phyloP scores from a whole-genome alignment of 2,329 filamentous ascomycete species.

The Tolypocladium guangdongense region DNA sequence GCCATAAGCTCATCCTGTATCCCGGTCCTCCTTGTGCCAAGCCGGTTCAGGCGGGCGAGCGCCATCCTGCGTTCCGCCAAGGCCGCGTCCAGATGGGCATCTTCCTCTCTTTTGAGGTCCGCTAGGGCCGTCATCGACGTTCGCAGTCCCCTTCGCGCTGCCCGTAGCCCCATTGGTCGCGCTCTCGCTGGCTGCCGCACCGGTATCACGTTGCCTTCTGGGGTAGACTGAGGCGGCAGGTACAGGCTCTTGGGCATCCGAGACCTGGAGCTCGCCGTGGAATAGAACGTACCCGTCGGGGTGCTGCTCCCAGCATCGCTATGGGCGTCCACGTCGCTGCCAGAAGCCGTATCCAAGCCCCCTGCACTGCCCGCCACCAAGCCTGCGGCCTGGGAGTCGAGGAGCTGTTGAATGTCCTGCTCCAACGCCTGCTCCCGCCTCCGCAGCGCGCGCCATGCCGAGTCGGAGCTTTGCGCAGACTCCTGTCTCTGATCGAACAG shows the following conservation, averaged over 20 bases:
- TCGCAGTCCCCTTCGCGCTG: conserved; percentile 54
- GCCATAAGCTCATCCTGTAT: conserved; percentile 40
- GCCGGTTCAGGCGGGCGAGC: conserved; percentile 43
- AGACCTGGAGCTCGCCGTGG: conserved; percentile 26
- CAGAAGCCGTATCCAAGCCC: conserved; percentile 6
- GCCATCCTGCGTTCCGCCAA: conserved; percentile 45
- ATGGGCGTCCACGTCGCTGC: conserved; percentile 16
- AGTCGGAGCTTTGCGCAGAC: conserved; percentile 26
- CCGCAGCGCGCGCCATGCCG: conserved; percentile 35
- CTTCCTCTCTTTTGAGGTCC: conserved; percentile 57
- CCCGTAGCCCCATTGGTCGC: conserved; percentile 44
- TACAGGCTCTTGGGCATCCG: conserved; percentile 32
- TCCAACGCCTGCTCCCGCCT: conserved; percentile 35
- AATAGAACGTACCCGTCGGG: conserved; percentile 28
- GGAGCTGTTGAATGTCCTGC: conserved; percentile 33
- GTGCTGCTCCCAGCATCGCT: conserved; percentile 32
- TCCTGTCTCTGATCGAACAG: conserved; percentile 25
- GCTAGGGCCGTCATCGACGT: conserved; percentile 53
- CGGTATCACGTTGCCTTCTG: conserved; percentile 43
- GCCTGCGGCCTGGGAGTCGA: conserved; percentile 37
- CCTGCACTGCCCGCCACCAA: conserved; percentile 26
- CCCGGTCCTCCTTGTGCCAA: conserved; percentile 37
- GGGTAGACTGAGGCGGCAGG: conserved; percentile 23
- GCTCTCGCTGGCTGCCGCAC: conserved; percentile 42
- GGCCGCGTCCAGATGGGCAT: conserved; percentile 46